Conservation (phyloP, 768 basidiomycete species). For the Rickenella mellea region DNA sequence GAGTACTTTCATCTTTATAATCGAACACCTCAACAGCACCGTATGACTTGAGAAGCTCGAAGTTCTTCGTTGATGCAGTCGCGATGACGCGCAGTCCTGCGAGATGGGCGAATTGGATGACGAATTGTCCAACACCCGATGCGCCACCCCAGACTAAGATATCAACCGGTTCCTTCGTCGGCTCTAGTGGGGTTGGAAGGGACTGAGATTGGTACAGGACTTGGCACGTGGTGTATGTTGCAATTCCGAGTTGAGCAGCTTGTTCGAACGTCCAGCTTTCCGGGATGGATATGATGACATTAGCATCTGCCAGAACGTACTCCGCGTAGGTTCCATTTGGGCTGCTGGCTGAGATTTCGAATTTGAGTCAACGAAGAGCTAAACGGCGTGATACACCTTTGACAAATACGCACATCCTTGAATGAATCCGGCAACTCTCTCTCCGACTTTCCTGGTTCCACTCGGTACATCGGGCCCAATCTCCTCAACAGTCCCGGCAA, state of each 20-base stretch:
- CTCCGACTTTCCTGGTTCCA: slow-evolving; percentile 7
- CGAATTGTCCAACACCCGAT: slow-evolving; percentile 13
- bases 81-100: slow-evolving; percentile 24
- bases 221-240: slow-evolving; percentile 8
- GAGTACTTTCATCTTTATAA: slow-evolving; percentile 14
- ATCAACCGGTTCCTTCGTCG: not conserved
- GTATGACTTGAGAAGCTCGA: slow-evolving; percentile 19
- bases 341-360: not conserved
- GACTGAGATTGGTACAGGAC: slow-evolving; percentile 6
- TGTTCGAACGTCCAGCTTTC: slow-evolving; percentile 9
- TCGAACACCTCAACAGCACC: slow-evolving; percentile 28
- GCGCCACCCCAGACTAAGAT: slow-evolving; percentile 1
- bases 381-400: not conserved
- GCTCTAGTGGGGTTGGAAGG: slow-evolving; percentile 6
- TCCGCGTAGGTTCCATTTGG: not conserved
- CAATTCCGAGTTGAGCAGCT: slow-evolving; percentile 9
- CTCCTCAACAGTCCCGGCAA: slow-evolving; percentile 8
- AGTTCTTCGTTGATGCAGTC: slow-evolving; percentile 26
- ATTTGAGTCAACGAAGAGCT: too few relatives aligned
- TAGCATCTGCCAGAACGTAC: slow-evolving; percentile 4
- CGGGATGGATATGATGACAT: slow-evolving; percentile 4
- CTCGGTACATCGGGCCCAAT: slow-evolving; percentile 8
- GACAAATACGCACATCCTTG: not conserved
- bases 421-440: slow-evolving; percentile 8
- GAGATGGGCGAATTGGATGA: slow-evolving; percentile 23